These are phyloP conservation scores for Amanita muscaria DNA, from an alignment of 768 basidiomycete genomes.

Conservation along the genomic window DNA sequence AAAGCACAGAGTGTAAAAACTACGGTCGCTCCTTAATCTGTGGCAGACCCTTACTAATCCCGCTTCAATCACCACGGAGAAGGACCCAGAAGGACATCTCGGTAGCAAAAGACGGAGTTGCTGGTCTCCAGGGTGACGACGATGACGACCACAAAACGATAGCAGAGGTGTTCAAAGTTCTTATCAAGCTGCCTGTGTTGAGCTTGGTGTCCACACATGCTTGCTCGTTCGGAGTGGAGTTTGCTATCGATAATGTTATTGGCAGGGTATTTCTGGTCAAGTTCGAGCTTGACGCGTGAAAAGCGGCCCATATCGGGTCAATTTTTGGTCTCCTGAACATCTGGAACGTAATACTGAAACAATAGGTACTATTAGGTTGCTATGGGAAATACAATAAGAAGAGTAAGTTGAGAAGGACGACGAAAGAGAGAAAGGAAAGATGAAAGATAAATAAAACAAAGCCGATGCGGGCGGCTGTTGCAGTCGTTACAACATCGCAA, in stretches of 20 bases:
- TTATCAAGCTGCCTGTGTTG: conserved; percentile 41
- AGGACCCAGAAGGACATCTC: too few relatives aligned
- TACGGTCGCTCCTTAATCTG: too few relatives aligned
- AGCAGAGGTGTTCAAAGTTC: conserved; percentile 16
- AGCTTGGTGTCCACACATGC: conserved; percentile 44
- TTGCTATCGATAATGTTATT: conserved; percentile 46
- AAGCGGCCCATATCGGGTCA: conserved; percentile 42
- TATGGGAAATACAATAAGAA: too few relatives aligned
- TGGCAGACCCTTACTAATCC: neutral
- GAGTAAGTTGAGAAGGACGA: too few relatives aligned
- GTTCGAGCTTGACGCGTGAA: conserved; percentile 34
- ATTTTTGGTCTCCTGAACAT: conserved; percentile 13
- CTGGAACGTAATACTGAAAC: too few relatives aligned
- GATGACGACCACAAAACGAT: neutral
- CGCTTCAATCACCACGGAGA: neutral
- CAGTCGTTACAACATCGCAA: too few relatives aligned
- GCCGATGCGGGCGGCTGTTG: too few relatives aligned
- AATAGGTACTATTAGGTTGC: too few relatives aligned
- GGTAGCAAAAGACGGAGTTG: neutral
- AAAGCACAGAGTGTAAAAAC: too few relatives aligned
- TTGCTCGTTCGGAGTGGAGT: conserved; percentile 50
- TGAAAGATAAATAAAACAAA: too few relatives aligned
- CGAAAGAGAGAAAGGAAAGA: too few relatives aligned
- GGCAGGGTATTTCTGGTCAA: conserved; percentile 32
- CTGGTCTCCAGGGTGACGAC: neutral